Evolutionary conservation across 768 basidiomycete species (phyloP), one percentile per base, ranked within the genome.

Genomic region (Russula earlei): DNA sequence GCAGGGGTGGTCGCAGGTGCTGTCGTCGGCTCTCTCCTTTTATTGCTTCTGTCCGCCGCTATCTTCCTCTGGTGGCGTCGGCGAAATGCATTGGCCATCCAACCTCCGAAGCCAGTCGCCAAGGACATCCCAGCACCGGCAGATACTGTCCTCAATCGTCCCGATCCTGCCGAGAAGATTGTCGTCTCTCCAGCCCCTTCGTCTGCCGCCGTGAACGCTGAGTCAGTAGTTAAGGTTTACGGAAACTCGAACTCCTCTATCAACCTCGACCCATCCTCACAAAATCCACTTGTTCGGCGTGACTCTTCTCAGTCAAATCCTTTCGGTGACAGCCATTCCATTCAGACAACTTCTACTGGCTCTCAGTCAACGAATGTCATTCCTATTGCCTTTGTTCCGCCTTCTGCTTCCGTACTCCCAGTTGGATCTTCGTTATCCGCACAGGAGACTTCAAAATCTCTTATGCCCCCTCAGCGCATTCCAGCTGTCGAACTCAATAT

Each of bases 281-380:
- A 58, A 40, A 64, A 46, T 62, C 47, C 67, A 63, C 54, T 68
- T 49, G 48, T 62, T 54, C 61, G 38, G 43, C 68, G 56, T 36
- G 49, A 38, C 5, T 75, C 73, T 10, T 52, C 64, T 3, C 72
- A 70, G 25, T 74, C 72, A 49, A 88, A 91, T 72, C 88, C 88
- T 22, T 91, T 91, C 69, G 79, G 80, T 41, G 88, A 91, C 64
- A 71, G 69, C 25, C 80, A 85, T 46, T 91, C 88, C 37, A 91
- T 91, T 56, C 85, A 87, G 69, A 91, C 89, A 27, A 73, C 74
- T 0, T 77, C 78, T 10, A 81, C 83, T n/a, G 77, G 80, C 42
- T 84, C 87, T 14, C 84, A 87, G 65, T 80, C 80, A 41, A 87
- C 89, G 22, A 91, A 91, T 62, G 88, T 90, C 61, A 91, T 91